phyloP scores from a whole-genome alignment of 176 grass and related monocot genomes.

The Triticum aestivum region DNA sequence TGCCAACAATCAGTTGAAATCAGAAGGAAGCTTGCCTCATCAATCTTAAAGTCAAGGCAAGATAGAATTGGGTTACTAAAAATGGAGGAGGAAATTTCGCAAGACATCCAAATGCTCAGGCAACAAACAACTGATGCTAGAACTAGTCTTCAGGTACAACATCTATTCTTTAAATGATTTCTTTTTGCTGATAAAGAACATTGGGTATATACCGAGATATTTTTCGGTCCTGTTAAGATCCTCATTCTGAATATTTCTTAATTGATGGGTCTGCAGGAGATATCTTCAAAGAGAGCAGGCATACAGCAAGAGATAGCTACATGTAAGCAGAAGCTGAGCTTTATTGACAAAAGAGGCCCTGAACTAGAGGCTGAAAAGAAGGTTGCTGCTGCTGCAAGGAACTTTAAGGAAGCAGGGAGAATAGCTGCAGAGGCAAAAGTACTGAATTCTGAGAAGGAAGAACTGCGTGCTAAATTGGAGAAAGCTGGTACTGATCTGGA shows the following conservation, averaged over 20 bases:
- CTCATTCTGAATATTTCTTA: conserved; percentile 5
- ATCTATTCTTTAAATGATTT: conserved; percentile 14
- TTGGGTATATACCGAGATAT: not conserved
- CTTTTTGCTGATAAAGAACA: conserved; percentile 8
- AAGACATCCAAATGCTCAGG: conserved; percentile 77
- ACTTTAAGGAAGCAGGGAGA: conserved; percentile 91
- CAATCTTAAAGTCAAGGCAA: conserved; percentile 71
- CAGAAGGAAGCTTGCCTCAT: conserved; percentile 65
- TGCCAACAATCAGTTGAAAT: conserved; percentile 53
- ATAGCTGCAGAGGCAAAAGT: conserved; percentile 85
- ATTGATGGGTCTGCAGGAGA: conserved; percentile 61
- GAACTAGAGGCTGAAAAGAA: conserved; percentile 98
- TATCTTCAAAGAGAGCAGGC: conserved; percentile 70
- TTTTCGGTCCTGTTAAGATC: not conserved
- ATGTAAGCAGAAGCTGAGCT: conserved; percentile 71
- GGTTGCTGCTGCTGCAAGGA: conserved; percentile 86
- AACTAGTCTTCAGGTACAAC: conserved; percentile 70
- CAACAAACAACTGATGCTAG: conserved; percentile 86
- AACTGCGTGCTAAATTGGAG: conserved; percentile 63
- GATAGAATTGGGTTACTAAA: conserved; percentile 73
- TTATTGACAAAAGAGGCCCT: conserved; percentile 87
- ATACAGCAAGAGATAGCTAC: conserved; percentile 76
- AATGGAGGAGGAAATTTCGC: conserved; percentile 73
- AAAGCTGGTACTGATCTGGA: conserved; percentile 62
- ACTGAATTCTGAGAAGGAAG: conserved; percentile 80